Conservation (phyloP, 1,139 yeast species). For the Suhomyces ambrosiae region DNA sequence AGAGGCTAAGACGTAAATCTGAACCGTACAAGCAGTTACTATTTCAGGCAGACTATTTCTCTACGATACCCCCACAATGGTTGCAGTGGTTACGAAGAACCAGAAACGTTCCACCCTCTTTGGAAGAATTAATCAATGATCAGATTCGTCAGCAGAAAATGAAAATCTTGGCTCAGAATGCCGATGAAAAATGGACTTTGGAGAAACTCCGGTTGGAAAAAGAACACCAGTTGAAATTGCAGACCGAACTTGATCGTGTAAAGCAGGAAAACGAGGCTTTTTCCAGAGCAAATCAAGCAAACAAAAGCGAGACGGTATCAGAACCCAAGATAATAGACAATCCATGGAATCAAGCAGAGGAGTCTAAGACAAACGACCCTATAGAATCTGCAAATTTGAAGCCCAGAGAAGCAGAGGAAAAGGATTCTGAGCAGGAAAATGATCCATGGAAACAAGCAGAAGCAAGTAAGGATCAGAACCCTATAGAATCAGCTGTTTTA, state of each 20-base stretch:
- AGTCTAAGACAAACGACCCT: conserved; percentile 32
- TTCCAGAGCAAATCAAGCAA: conserved; percentile 10
- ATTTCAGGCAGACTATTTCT: conserved; percentile 53
- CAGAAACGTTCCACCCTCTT: conserved; percentile 58
- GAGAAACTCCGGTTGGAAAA: conserved; percentile 42
- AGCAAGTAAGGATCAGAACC: conserved; percentile 27
- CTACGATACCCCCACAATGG: conserved; percentile 71
- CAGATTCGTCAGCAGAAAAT: conserved; percentile 56
- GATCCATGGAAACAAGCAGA: conserved; percentile 44
- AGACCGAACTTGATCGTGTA: conserved; percentile 37
- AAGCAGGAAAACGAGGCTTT: conserved; percentile 23
- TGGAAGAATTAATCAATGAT: conserved; percentile 63
- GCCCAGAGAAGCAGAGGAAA: conserved; percentile 24
- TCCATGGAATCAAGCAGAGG: conserved; percentile 46
- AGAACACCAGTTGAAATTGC: conserved; percentile 35
- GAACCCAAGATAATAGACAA: conserved; percentile 13
- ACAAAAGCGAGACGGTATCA: background rate
- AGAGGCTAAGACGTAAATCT: conserved; percentile 50
- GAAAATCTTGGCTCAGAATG: conserved; percentile 57
- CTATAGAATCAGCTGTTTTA: conserved; percentile 37
- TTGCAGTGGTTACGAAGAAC: conserved; percentile 76
- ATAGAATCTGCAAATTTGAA: conserved; percentile 37
- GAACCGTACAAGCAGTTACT: conserved; percentile 46
- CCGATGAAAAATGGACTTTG: conserved; percentile 59
- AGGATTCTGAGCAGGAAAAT: conserved; percentile 3